Conservation (phyloP, 805 yeast species). For the Saccharomycopsis sp. region DNA sequence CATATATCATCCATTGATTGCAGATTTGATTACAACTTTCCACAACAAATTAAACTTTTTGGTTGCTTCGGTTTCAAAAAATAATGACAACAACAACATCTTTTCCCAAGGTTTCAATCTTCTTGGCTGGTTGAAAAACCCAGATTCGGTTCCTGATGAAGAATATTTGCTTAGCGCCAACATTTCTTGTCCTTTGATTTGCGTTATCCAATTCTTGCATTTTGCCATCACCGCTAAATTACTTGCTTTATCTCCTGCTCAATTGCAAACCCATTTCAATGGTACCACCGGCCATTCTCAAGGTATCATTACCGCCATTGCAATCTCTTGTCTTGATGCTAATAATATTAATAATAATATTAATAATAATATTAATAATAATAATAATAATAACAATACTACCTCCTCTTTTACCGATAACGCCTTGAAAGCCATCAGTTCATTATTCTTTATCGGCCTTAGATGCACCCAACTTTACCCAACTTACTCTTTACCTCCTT, state of each 20-base stretch:
- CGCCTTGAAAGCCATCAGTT: slow-evolving; percentile 69
- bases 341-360: too few species aligned
- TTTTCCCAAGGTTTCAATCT: slow-evolving; percentile 92
- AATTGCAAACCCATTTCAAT: slow-evolving; percentile 55
- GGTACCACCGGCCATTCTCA: slow-evolving; percentile 89
- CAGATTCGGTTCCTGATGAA: slow-evolving; percentile 80
- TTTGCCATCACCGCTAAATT: slow-evolving; percentile 80
- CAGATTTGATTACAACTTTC: slow-evolving; percentile 61
- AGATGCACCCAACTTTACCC: slow-evolving; percentile 89
- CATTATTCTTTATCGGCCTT: slow-evolving; percentile 88
- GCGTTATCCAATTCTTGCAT: slow-evolving; percentile 91
- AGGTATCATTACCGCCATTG: slow-evolving; percentile 88
- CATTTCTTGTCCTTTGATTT: slow-evolving; percentile 93
- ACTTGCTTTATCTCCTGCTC: slow-evolving; percentile 84
- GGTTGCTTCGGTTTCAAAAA: slow-evolving; percentile 67
- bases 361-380: too few species aligned
- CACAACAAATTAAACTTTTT: slow-evolving; percentile 60
- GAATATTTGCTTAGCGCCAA: slow-evolving; percentile 88
- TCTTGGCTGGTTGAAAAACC: slow-evolving; percentile 75
- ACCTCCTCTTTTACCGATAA: slow-evolving; percentile 77
- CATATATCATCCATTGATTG: slow-evolving; percentile 65
- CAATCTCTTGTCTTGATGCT: slow-evolving; percentile 68
- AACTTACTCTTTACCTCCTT: slow-evolving; percentile 87
- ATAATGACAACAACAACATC: slow-evolving; percentile 34
- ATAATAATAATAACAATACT: background rate